Evolutionary conservation across 2,329 filamentous ascomycete genomes (phyloP).

Genomic region (Aspergillus sclerotialis): DNA sequence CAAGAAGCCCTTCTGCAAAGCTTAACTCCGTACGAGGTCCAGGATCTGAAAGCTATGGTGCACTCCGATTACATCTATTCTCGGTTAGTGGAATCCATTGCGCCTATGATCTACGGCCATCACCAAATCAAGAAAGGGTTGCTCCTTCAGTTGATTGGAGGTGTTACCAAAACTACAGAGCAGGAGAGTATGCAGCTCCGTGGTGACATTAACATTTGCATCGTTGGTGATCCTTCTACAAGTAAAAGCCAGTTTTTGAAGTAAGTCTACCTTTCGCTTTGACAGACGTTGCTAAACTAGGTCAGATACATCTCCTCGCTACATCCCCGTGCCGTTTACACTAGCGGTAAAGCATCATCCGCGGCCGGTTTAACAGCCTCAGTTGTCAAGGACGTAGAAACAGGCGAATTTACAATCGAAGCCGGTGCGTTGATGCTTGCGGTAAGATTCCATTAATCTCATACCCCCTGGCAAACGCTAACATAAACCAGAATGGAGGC

Average conservation of each 20-base stretch:
- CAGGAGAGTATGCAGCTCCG: constrained; percentile 85
- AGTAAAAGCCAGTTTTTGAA: constrained; percentile 98
- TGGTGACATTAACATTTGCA: constrained; percentile 98
- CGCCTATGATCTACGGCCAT: constrained; percentile 95
- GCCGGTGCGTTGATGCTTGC: constrained; percentile 96
- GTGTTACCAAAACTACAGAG: constrained; percentile 82
- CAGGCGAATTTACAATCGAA: constrained; percentile 97
- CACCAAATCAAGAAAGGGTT: constrained; percentile 97
- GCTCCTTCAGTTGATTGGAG: constrained; percentile 89
- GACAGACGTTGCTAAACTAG: not conserved
- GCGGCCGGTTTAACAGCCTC: constrained; percentile 95
- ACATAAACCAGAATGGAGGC: constrained; percentile 53
- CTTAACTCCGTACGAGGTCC: constrained; percentile 78
- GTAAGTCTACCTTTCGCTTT: constrained; percentile 24
- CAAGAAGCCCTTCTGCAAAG: constrained; percentile 83
- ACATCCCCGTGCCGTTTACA: constrained; percentile 94
- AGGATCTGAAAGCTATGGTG: constrained; percentile 87
- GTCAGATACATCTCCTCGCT: constrained; percentile 81
- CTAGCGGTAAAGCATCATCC: constrained; percentile 93
- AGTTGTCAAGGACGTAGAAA: constrained; percentile 96
- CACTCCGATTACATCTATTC: constrained; percentile 94
- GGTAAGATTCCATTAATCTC: constrained; percentile 27
- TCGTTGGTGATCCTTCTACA: constrained; percentile 93
- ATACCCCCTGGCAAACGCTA: constrained; percentile 1
- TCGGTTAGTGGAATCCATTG: constrained; percentile 84